Conservation (phyloP, 83 land plant species). For the Larix sibirica region DNA sequence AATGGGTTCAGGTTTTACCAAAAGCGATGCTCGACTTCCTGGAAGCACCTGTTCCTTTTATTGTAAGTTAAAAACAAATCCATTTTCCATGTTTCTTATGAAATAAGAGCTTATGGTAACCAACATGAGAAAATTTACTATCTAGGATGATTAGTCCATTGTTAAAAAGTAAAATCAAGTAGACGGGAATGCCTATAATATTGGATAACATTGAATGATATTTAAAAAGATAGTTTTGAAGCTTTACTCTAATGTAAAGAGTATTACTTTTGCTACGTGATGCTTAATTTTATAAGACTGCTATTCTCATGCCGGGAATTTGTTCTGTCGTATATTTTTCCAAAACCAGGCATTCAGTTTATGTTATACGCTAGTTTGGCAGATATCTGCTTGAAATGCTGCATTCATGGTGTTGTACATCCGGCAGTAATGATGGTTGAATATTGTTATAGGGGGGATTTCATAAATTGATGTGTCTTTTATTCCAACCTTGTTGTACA, state of each 20-base stretch:
- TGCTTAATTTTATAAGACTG: neutral
- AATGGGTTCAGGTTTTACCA: constrained; percentile 79
- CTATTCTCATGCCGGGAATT: neutral
- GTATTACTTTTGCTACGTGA: neutral
- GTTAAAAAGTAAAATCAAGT: too few species aligned
- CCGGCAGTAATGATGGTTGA: neutral
- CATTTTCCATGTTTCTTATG: neutral
- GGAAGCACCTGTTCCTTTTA: constrained; percentile 97
- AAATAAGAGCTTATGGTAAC: neutral
- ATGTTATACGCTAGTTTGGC: too few species aligned
- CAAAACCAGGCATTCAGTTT: too few species aligned
- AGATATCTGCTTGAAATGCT: neutral
- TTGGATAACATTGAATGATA: neutral
- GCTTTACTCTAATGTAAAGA: too few species aligned
- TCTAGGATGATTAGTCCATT: constrained; percentile 2
- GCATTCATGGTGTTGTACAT: neutral
- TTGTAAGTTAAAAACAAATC: constrained; percentile 58
- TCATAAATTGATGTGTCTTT: neutral
- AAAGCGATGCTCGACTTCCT: constrained; percentile 91
- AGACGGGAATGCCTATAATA: neutral
- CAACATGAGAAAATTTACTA: neutral
- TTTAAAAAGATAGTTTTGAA: neutral
- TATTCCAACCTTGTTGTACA: too few species aligned
- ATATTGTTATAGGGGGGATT: neutral
- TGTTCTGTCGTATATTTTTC: too few species aligned